Evolutionary conservation across 2,329 filamentous ascomycete genomes (phyloP).

Genomic region (Epichloe glyceriae): DNA sequence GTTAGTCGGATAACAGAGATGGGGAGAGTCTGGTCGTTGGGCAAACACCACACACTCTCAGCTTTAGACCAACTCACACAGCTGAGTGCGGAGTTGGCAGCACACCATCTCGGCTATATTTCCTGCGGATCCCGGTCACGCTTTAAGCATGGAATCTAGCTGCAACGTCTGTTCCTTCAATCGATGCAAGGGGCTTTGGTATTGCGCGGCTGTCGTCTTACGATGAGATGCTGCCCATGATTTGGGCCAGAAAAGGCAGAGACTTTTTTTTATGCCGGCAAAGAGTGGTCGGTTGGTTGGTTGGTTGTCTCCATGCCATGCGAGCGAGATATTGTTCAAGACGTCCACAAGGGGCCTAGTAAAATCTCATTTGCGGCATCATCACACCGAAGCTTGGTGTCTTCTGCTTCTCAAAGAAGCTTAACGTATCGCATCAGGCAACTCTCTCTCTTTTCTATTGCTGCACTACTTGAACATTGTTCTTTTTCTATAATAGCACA

Average conservation of each 20-base stretch:
- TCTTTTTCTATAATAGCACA: constrained; percentile 54
- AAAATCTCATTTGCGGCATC: too few relatives aligned
- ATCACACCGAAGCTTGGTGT: too few relatives aligned
- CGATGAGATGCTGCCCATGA: neutral
- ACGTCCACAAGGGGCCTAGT: too few relatives aligned
- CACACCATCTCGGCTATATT: neutral
- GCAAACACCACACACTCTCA: neutral
- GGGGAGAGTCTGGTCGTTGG: neutral
- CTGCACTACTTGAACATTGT: constrained; percentile 78
- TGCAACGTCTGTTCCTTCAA: neutral
- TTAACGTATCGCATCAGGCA: neutral
- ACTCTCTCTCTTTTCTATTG: constrained; percentile 35
- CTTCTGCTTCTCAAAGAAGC: neutral
- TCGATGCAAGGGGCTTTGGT: neutral
- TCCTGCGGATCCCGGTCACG: neutral
- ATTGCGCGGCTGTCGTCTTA: neutral
- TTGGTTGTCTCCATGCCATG: too few relatives aligned
- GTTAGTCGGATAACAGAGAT: neutral
- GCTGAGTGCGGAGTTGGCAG: neutral
- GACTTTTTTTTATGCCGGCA: too few relatives aligned
- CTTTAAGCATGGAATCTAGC: neutral
- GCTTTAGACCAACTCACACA: neutral
- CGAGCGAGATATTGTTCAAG: too few relatives aligned
- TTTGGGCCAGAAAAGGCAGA: neutral
- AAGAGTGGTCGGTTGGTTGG: neutral